A percentile compares a stretch with the other conserved stretches of the same genome.
Conservation (phyloP, 805 yeast species). For the Suhomyces prunicola region DNA sequence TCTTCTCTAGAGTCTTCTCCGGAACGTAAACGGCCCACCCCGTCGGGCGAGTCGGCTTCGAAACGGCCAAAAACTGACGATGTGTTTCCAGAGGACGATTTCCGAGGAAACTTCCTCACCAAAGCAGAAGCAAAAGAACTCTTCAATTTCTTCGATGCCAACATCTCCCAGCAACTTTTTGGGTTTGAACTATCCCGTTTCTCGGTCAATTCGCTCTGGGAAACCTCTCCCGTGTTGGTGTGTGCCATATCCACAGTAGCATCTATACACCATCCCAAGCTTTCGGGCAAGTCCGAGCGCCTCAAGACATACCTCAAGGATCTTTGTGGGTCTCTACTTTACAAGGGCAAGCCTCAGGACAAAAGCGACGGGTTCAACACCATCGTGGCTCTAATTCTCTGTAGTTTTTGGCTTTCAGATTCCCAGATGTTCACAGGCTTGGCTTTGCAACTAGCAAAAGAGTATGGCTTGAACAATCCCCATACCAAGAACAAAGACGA, state of each 20-base stretch:
- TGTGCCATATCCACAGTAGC: conserved; percentile 62
- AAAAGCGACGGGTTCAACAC: conserved; percentile 55
- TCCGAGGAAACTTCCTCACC: conserved; percentile 35
- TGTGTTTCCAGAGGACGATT: conserved; percentile 23
- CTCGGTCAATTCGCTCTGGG: conserved; percentile 50
- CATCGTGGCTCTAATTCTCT: conserved; percentile 59
- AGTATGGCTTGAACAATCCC: conserved; percentile 43
- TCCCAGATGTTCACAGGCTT: conserved; percentile 64
- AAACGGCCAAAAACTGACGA: background rate
- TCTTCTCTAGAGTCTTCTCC: background rate
- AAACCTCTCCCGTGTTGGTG: conserved; percentile 53
- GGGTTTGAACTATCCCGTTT: conserved; percentile 58
- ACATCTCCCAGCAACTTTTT: conserved; percentile 61
- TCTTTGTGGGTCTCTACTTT: conserved; percentile 33
- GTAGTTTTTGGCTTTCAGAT: conserved; percentile 68
- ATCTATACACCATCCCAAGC: conserved; percentile 54
- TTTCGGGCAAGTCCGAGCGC: conserved; percentile 23
- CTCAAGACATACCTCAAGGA: conserved; percentile 31
- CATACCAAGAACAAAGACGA: conserved; percentile 35
- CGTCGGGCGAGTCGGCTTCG: background rate
- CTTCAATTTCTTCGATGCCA: conserved; percentile 49
- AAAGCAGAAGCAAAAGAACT: conserved; percentile 45
- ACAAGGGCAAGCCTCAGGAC: conserved; percentile 35
- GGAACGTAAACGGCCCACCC: background rate
- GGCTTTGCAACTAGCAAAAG: conserved; percentile 64